phyloP scores from a whole-genome alignment of 23 red algal genomes.

The Gracilaria domingensis region DNA sequence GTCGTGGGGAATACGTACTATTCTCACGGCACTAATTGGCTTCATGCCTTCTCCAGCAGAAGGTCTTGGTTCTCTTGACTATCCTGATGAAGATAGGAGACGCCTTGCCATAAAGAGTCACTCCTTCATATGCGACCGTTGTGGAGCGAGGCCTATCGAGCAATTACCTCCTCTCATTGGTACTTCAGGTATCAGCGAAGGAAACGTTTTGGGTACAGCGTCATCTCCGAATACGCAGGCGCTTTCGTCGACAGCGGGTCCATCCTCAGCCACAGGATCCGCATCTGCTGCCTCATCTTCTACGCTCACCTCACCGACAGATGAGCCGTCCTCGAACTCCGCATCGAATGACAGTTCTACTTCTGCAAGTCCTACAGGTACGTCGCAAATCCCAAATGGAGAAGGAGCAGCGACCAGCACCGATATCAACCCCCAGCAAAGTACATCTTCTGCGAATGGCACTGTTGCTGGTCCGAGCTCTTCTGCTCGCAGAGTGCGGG shows the following conservation, averaged over 20 bases:
- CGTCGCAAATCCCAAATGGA: not conserved
- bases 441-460: not conserved
- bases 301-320: not conserved
- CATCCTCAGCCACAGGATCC: not conserved
- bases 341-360: not conserved
- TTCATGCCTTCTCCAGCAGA: conserved; percentile 91
- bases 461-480: not conserved
- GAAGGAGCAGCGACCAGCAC: not conserved
- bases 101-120: conserved; percentile 66
- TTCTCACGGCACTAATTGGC: conserved; percentile 92
- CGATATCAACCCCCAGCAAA: not conserved
- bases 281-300: not conserved
- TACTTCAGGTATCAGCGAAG: not conserved
- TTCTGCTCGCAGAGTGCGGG: not conserved
- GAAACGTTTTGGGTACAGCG: not conserved
- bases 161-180: conserved; percentile 24
- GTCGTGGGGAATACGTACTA: conserved; percentile 95
- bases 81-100: conserved; percentile 78
- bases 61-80: conserved; percentile 87
- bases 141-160: conserved; percentile 45
- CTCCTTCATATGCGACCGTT: conserved; percentile 61
- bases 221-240: not conserved
- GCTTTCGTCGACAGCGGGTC: not conserved
- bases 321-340: not conserved
- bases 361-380: not conserved